A percentile compares a stretch with the other conserved stretches of the same genome.
Evolutionary conservation across 1,139 yeast genomes (phyloP).

Genomic region (Kodamaea arcana): DNA sequence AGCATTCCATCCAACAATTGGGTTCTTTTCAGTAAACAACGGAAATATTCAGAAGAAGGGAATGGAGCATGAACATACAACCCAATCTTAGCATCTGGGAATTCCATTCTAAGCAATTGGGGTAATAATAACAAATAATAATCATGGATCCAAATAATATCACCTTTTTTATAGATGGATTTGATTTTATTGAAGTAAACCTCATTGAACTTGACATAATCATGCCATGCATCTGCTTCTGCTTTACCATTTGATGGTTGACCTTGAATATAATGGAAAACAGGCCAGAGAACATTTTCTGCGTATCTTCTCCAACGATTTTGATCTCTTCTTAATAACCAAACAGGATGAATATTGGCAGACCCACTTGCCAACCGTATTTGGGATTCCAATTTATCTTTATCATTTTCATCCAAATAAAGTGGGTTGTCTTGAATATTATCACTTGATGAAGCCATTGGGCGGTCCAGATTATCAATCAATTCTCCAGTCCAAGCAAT

Average conservation of each 20-base stretch:
- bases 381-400: constrained; percentile 40
- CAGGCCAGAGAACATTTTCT: constrained; percentile 90
- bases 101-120: constrained; percentile 75
- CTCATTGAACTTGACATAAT: constrained; percentile 85
- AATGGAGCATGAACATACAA: constrained; percentile 85
- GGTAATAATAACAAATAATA: constrained; percentile 83
- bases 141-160: constrained; percentile 93
- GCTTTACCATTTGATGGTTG: constrained; percentile 59
- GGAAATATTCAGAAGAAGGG: constrained; percentile 93
- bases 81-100: constrained; percentile 79
- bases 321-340: constrained; percentile 73
- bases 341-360: constrained; percentile 71
- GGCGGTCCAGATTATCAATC: constrained; percentile 22
- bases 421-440: constrained; percentile 53
- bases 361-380: constrained; percentile 43
- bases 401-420: constrained; percentile 56
- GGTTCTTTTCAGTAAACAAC: constrained; percentile 79
- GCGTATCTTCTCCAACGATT: constrained; percentile 86
- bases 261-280: constrained; percentile 85
- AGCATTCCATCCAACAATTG: constrained; percentile 84
- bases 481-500: constrained; percentile 97
- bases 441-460: constrained; percentile 5
- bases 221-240: constrained; percentile 84
- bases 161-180: constrained; percentile 79
- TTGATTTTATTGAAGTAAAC: constrained; percentile 79